Conservation (phyloP, 2,329 filamentous ascomycete genomes). For the Fusarium stilboides region DNA sequence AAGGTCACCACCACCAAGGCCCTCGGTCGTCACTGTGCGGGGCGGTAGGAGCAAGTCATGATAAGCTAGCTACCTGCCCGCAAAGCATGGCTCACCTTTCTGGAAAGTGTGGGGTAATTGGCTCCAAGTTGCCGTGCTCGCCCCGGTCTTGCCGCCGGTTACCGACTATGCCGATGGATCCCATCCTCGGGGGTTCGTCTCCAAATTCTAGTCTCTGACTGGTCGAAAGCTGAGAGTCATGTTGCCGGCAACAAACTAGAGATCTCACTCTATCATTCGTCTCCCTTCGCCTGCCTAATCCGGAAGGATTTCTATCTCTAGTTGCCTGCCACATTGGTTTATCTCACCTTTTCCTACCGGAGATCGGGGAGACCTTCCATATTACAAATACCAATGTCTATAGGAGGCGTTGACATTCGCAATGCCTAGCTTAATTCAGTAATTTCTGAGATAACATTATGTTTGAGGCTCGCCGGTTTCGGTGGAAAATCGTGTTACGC, state of each 20-base stretch:
- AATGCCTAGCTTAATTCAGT: not conserved
- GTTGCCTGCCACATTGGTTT: slow-evolving; percentile 11
- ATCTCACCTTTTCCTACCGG: slow-evolving; percentile 6
- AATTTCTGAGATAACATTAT: not conserved
- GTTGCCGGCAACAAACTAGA: slow-evolving; percentile 20
- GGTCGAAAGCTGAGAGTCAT: slow-evolving; percentile 23
- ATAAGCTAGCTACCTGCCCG: slow-evolving; percentile 30
- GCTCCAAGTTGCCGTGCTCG: slow-evolving; percentile 29
- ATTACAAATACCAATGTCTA: slow-evolving; percentile 9
- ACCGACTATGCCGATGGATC: slow-evolving; percentile 45
- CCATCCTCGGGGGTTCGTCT: slow-evolving; percentile 34
- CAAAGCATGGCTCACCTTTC: slow-evolving; percentile 16
- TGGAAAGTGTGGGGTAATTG: slow-evolving; percentile 42
- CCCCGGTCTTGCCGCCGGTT: slow-evolving; percentile 37
- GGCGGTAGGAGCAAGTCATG: slow-evolving; percentile 35
- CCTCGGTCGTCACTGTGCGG: slow-evolving; percentile 32
- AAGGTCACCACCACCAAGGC: slow-evolving; percentile 25
- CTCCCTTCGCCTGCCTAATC: slow-evolving; percentile 44
- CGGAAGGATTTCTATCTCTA: slow-evolving; percentile 27
- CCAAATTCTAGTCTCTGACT: slow-evolving; percentile 36
- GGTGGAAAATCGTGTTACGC: slow-evolving; percentile 2
- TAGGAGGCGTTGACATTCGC: slow-evolving; percentile 13
- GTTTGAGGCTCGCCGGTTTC: slow-evolving; percentile 23
- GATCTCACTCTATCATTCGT: slow-evolving; percentile 13
- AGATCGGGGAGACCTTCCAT: slow-evolving; percentile 17